Conservation (phyloP, 345 rosid species). For the Moricandia moricandioides region DNA sequence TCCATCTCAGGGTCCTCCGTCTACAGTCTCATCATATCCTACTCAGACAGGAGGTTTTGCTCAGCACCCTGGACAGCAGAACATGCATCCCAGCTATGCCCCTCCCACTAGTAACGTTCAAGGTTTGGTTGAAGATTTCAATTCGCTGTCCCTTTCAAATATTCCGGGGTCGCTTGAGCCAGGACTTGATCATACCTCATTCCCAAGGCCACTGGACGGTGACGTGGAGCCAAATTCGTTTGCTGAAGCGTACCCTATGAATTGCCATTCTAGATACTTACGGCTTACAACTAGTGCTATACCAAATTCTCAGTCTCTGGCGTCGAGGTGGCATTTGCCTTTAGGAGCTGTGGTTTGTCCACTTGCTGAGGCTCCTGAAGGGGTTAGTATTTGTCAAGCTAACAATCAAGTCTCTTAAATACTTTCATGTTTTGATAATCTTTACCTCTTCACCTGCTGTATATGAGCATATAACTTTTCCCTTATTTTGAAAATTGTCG, state of each 20-base stretch:
- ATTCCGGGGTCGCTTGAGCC: slow-evolving; percentile 79
- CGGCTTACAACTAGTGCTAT: slow-evolving; percentile 85
- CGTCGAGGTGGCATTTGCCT: slow-evolving; percentile 97
- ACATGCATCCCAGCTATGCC: slow-evolving; percentile 52
- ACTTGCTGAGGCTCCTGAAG: slow-evolving; percentile 90
- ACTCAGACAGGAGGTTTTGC: slow-evolving; percentile 55
- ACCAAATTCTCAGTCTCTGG: slow-evolving; percentile 88
- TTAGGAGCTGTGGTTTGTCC: slow-evolving; percentile 99
- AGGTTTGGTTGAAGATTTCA: slow-evolving; percentile 85
- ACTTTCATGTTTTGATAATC: neutral
- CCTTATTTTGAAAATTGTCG: slow-evolving; percentile 2
- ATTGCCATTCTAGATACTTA: slow-evolving; percentile 79
- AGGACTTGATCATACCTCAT: slow-evolving; percentile 67
- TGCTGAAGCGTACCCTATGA: slow-evolving; percentile 64
- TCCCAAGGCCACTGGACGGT: slow-evolving; percentile 96
- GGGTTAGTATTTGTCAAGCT: slow-evolving; percentile 55
- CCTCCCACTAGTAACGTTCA: slow-evolving; percentile 71
- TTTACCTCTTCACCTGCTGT: neutral
- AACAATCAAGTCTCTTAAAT: neutral
- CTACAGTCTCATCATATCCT: slow-evolving; percentile 48
- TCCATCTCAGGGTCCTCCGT: slow-evolving; percentile 52
- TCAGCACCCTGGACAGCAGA: slow-evolving; percentile 54
- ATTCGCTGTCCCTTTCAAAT: slow-evolving; percentile 68
- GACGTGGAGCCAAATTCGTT: slow-evolving; percentile 77
- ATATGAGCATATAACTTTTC: slow-evolving; percentile 13